These are phyloP conservation scores for Adansonia grandidieri DNA, from an alignment of 441 rosid species.

Conservation along the genomic window DNA sequence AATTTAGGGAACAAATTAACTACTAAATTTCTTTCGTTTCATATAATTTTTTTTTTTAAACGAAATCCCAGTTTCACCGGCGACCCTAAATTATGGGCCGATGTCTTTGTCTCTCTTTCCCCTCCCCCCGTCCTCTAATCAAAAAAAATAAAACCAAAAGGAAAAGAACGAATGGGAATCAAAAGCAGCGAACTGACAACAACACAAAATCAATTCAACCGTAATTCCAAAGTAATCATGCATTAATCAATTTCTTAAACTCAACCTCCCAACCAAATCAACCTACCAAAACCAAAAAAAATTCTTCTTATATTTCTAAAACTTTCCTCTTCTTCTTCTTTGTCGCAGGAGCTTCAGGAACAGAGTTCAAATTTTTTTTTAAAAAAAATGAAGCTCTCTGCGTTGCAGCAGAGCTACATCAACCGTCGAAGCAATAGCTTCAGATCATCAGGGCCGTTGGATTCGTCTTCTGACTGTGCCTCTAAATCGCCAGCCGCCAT, in stretches of 20 bases:
- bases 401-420: constrained; percentile 77
- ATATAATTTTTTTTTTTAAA: too few species aligned
- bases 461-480: constrained; percentile 62
- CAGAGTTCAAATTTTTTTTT: too few species aligned
- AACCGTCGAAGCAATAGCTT: constrained; percentile 73
- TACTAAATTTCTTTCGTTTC: too few species aligned
- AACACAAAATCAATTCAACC: constrained; percentile 31
- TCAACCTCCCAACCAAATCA: constrained; percentile 28
- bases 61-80: too few species aligned
- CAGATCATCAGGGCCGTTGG: constrained; percentile 54
- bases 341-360: constrained; percentile 29
- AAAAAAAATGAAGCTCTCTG: constrained; percentile 74
- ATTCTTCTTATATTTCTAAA: too few species aligned
- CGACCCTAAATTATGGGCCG: constrained; percentile 26
- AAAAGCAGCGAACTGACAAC: constrained; percentile 9
- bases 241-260: constrained; percentile 22
- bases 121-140: not conserved
- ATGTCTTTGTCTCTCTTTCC: constrained; percentile 23
- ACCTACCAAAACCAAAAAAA: not conserved
- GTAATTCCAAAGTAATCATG: constrained; percentile 48
- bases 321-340: not conserved
- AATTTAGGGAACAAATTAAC: too few species aligned
- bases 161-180: not conserved
- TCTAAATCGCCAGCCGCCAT: constrained; percentile 66
- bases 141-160: not conserved